Conservation (phyloP, 2,329 filamentous ascomycete genomes). For the Dactylellina drechsleri region DNA sequence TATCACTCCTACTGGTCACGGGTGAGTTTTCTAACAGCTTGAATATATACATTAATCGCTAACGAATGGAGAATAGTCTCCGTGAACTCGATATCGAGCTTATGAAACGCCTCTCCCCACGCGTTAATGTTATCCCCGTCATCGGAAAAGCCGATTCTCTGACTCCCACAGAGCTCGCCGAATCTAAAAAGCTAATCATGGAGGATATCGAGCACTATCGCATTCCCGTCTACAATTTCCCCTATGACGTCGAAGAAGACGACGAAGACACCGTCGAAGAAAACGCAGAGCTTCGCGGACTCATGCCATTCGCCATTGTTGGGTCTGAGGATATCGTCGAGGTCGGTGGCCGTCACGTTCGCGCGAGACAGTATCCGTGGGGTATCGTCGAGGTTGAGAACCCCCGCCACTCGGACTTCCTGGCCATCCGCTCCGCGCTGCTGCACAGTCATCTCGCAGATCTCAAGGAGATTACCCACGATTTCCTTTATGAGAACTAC, state of each 20-base stretch:
- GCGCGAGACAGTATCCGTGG: conserved; percentile 98
- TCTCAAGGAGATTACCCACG: conserved; percentile 99
- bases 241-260: conserved; percentile 99
- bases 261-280: conserved; percentile 99
- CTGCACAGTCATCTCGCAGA: conserved; percentile 98
- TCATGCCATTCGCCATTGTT: conserved; percentile 99
- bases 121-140: conserved; percentile 98
- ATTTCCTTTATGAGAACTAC: conserved; percentile 99
- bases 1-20: conserved; percentile 97
- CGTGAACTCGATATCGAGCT: conserved; percentile 99
- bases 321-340: conserved; percentile 95
- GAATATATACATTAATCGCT: conserved; percentile 7
- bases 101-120: conserved; percentile 98
- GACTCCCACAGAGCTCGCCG: conserved; percentile 92
- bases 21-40: conserved; percentile 65
- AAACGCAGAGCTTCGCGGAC: conserved; percentile 93
- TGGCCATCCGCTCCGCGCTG: conserved; percentile 94
- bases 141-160: conserved; percentile 98
- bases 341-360: conserved; percentile 89
- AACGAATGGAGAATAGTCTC: conserved; percentile 69
- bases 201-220: conserved; percentile 99
- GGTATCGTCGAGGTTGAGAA: conserved; percentile 99
- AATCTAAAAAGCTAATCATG: conserved; percentile 99
- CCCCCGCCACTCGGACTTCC: conserved; percentile 97
- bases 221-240: conserved; percentile 99